Base-by-base conservation (phyloP, 1,284 basidiomycete species). In the Rhodofomes roseus region DNA sequence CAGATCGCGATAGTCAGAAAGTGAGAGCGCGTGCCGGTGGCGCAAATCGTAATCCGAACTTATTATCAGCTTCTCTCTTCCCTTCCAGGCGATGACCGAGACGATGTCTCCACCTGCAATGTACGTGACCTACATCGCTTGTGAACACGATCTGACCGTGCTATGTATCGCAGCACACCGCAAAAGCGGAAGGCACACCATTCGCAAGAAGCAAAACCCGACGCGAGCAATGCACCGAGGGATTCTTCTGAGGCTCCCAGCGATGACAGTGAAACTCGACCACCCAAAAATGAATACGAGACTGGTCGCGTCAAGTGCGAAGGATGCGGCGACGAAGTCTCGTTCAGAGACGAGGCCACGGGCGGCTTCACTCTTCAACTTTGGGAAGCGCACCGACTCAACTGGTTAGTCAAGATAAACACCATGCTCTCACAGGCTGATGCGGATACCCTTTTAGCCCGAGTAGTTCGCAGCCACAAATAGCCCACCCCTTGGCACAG, bases 241-340 rank as follows among this genome's bases (percentile, higher is more conserved):
- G 58, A 60, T 8, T 66, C 29, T 3, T 52, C 50, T 52, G 50
- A 61, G 53, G 29, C 63, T 39, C 67, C 60, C 43, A 54, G 56
- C 23, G 55, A 63, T 54, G 60, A 55, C 43, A 62, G 62, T 23
- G 63, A 70, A 37, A 44, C 64, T 39, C 54, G 70, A 14, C 56
- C 59, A 23, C 68, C 74, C 34, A 71, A 74, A 50, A 76, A 75
- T 68, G 79, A 82, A 66, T 81, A 79, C 74, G 80, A 83, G 65
- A 79, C 81, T 2, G 86, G 87, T 11, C 79, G 79, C 56, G 81
- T 90, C 61, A 78, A 79, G 56, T 90, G 89, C 72, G 82, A 84
- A 60, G 74, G 77, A 3, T 90, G 88, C 68, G 80, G 82, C 11
- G 74, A 78, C 31, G 73, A 77, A 18, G 80, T 90, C 51, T 82